Conservation (phyloP, 192 early-diverging fungal species). For the Coemansia sp. region DNA sequence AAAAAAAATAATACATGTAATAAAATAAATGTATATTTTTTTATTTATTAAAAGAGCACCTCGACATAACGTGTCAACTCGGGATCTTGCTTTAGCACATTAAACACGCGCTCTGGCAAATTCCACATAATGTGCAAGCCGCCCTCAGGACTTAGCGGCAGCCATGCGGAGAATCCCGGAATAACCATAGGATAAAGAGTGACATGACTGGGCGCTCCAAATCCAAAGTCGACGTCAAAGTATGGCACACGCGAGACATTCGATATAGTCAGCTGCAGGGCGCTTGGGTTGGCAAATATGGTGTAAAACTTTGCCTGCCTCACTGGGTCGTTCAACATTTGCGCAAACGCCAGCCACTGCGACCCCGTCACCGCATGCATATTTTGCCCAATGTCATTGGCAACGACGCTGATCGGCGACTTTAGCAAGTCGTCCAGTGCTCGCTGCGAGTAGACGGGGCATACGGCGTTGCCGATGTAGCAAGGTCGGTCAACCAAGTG, state of each 20-base stretch:
- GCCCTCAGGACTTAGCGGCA: conserved; percentile 28
- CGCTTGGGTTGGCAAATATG: conserved; percentile 34
- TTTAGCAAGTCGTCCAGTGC: not conserved
- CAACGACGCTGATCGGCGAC: conserved; percentile 14
- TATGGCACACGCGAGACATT: conserved; percentile 37
- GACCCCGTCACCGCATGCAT: conserved; percentile 27
- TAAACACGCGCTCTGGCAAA: conserved; percentile 16
- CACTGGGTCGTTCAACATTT: conserved; percentile 20
- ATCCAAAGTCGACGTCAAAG: conserved; percentile 47
- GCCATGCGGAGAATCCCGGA: conserved; percentile 41
- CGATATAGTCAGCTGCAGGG: conserved; percentile 39
- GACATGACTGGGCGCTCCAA: conserved; percentile 29
- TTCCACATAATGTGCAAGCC: conserved; percentile 51
- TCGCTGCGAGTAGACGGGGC: conserved; percentile 35
- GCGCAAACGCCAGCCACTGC: conserved; percentile 31
- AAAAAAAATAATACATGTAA: no score
- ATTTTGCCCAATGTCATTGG: conserved; percentile 17
- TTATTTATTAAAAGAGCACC: conserved; percentile 19
- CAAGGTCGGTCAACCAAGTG: conserved; percentile 26
- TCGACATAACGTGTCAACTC: conserved; percentile 35
- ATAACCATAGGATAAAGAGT: conserved; percentile 45
- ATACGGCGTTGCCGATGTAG: conserved; percentile 48
- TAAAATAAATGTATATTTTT: not conserved
- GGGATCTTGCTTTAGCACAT: conserved; percentile 10
- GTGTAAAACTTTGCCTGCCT: conserved; percentile 38